Conservation (phyloP, 2,329 filamentous ascomycete species). For the Zasmidium cellare region DNA sequence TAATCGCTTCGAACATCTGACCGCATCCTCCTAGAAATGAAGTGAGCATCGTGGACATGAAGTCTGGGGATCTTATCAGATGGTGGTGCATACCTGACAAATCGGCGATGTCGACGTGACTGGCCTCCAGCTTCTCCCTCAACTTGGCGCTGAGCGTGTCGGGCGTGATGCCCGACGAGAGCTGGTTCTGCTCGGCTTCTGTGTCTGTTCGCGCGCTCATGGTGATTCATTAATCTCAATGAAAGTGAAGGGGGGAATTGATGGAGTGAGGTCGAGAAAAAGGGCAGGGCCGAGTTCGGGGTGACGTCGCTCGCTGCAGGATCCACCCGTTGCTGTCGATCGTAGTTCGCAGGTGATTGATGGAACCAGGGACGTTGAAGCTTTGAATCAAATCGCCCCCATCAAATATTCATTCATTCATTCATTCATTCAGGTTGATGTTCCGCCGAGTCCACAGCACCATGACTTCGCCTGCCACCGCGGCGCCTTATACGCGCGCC, state of each 20-base stretch:
- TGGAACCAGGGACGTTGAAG: background rate
- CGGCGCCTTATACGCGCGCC: constrained; percentile 62
- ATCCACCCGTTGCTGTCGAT: no score
- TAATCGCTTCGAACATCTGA: constrained; percentile 69
- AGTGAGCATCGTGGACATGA: background rate
- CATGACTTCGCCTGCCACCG: constrained; percentile 42
- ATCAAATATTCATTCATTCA: no score
- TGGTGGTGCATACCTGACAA: constrained; percentile 69
- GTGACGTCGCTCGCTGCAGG: background rate
- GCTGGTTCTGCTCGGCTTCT: constrained; percentile 52
- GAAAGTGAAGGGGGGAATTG: background rate
- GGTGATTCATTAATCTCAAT: constrained; percentile 1
- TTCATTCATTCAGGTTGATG: no score
- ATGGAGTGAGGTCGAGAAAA: background rate
- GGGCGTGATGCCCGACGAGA: constrained; percentile 64
- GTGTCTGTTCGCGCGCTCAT: constrained; percentile 48
- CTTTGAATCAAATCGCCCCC: no score
- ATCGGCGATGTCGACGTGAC: constrained; percentile 84
- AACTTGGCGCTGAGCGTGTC: constrained; percentile 69
- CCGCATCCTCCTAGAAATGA: constrained; percentile 62
- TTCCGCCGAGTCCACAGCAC: constrained; percentile 27
- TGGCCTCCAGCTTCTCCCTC: constrained; percentile 67
- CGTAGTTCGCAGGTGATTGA: background rate
- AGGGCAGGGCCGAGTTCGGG: background rate
- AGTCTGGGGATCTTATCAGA: constrained; percentile 5